Conservation (phyloP, 2,329 filamentous ascomycete genomes). For the Aspergillus sp. region DNA sequence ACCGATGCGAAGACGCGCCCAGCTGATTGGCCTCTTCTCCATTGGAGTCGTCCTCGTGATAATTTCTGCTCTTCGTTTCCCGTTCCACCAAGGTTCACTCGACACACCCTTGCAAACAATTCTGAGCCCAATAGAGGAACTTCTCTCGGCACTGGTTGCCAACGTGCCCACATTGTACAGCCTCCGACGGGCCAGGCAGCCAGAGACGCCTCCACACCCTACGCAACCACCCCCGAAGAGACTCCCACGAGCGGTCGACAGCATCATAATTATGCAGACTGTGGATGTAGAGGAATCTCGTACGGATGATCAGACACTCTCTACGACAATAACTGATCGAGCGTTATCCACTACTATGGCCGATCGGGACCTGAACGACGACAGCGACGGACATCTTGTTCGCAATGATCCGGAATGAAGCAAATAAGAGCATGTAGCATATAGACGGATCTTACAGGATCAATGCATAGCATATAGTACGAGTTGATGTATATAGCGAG, state of each 20-base stretch:
- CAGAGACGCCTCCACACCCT: neutral
- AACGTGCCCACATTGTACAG: conserved; percentile 17
- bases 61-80: conserved; percentile 13
- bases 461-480: neutral
- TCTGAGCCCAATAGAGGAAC: conserved; percentile 10
- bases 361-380: neutral
- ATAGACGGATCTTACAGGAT: neutral
- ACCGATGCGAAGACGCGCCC: conserved; percentile 4
- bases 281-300: conserved; percentile 5
- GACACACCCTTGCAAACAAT: conserved; percentile 5
- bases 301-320: neutral
- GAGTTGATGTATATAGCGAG: neutral
- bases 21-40: conserved; percentile 14
- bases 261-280: conserved; percentile 4
- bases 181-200: neutral
- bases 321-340: neutral
- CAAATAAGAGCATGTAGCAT: neutral
- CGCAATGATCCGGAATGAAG: neutral
- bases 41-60: conserved; percentile 13
- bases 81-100: conserved; percentile 4
- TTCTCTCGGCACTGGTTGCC: conserved; percentile 14
- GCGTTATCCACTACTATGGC: neutral
- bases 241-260: neutral
- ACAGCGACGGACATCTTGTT: neutral
- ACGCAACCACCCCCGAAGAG: neutral